phyloP scores from a whole-genome alignment of 1,139 yeast genomes.

The Saccharomyces pastorianus region DNA sequence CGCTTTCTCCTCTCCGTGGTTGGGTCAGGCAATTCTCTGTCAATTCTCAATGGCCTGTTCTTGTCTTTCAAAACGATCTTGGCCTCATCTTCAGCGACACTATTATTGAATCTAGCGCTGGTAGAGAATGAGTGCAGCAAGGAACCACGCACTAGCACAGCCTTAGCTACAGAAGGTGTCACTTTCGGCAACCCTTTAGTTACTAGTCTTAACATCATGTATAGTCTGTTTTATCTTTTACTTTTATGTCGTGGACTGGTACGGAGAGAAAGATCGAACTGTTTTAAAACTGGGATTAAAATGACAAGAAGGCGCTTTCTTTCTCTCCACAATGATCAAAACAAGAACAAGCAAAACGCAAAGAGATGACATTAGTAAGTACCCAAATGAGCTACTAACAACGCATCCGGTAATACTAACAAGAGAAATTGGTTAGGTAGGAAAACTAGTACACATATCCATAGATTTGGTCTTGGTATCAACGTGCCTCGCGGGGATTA shows the following conservation, averaged over 20 bases:
- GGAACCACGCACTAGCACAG: constrained; percentile 1
- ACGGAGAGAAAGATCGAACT: background rate
- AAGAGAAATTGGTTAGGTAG: constrained; percentile 38
- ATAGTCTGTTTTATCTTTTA: background rate
- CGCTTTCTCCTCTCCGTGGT: constrained; percentile 41
- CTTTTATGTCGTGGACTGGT: background rate
- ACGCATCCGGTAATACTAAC: too few species aligned
- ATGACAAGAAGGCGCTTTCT: background rate
- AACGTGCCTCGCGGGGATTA: constrained; percentile 81
- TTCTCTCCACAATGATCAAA: background rate
- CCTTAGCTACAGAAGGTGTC: background rate
- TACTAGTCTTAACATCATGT: background rate
- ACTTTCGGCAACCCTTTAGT: background rate
- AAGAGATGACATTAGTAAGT: constrained; percentile 9
- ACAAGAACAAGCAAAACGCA: background rate
- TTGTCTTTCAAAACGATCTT: constrained; percentile 17
- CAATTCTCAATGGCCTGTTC: constrained; percentile 46
- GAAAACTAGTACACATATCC: constrained; percentile 59
- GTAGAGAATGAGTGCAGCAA: constrained; percentile 3
- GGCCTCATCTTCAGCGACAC: constrained; percentile 8
- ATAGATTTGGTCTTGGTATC: constrained; percentile 72
- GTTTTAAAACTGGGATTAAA: background rate
- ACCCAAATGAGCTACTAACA: too few species aligned
- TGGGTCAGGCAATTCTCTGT: constrained; percentile 71
- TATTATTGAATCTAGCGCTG: constrained; percentile 6